A percentile compares a stretch with the other conserved stretches of the same genome.
These are phyloP conservation scores for Monilinia fructigena DNA, from an alignment of 2,329 filamentous ascomycete species.

Conservation along the genomic window DNA sequence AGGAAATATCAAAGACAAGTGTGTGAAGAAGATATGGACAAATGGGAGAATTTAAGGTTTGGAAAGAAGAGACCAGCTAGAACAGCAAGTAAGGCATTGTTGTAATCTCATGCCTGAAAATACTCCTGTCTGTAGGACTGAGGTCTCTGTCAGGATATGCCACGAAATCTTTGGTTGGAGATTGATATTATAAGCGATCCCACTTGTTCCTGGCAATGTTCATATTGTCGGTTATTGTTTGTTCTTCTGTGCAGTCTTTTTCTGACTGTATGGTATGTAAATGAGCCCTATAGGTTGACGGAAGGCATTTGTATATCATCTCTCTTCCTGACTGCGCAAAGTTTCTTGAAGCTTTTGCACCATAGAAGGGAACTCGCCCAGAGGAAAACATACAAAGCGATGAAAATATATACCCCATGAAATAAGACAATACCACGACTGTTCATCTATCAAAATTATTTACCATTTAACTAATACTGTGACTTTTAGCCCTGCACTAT, in stretches of 20 bases:
- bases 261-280: too few species aligned
- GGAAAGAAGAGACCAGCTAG: not conserved
- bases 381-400: too few species aligned
- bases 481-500: not conserved
- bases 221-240: too few species aligned
- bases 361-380: too few species aligned
- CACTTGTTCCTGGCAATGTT: too few species aligned
- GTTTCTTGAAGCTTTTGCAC: too few species aligned
- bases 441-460: not conserved
- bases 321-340: too few species aligned
- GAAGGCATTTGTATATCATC: too few species aligned
- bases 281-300: too few species aligned
- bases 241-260: too few species aligned
- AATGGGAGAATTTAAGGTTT: constrained; percentile 9
- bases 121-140: too few species aligned
- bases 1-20: not conserved
- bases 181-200: not conserved
- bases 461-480: not conserved
- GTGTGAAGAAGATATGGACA: constrained; percentile 14
- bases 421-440: not conserved
- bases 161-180: not conserved
- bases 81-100: not conserved
- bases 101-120: not conserved
- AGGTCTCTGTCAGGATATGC: not conserved
- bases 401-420: not conserved